Conservation (phyloP, 805 yeast genomes). For the Phaffomyces opuntiae region DNA sequence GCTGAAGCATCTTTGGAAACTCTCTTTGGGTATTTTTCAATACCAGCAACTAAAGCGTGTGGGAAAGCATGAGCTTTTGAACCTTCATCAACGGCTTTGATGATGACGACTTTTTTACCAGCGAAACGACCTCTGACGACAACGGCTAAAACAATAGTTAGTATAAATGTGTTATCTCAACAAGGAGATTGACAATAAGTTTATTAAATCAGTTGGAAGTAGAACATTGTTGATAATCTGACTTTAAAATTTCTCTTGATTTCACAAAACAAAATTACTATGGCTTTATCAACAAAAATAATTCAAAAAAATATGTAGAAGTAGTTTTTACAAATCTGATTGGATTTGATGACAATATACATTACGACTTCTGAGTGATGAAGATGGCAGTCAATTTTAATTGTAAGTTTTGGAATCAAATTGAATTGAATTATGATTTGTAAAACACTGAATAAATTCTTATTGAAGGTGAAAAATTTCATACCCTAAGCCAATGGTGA, state of each 20-base stretch:
- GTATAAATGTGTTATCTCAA: background rate
- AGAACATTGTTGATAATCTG: no score
- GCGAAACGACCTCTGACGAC: conserved; percentile 99
- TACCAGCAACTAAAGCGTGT: conserved; percentile 99
- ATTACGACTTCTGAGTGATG: no score
- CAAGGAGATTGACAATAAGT: background rate
- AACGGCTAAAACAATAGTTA: conserved; percentile 44
- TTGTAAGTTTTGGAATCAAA: no score
- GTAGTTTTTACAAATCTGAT: no score
- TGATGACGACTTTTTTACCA: conserved; percentile 99
- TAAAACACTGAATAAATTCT: no score
- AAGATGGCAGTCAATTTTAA: no score
- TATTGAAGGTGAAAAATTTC: background rate
- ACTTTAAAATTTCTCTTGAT: no score
- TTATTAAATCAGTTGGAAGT: background rate
- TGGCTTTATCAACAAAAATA: no score
- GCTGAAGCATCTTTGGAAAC: conserved; percentile 92
- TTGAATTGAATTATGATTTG: no score
- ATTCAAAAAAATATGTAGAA: no score
- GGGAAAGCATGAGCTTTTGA: conserved; percentile 98
- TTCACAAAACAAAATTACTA: no score
- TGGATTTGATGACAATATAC: no score
- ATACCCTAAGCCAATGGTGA: background rate
- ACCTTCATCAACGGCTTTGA: conserved; percentile 98
- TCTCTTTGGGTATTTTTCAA: conserved; percentile 97